Percentiles rank a stretch among this genome's conserved stretches.
Evolutionary conservation across 495 filamentous ascomycete species (phyloP).

Genomic region (Aspergillus sclerotiicarbonarius): DNA sequence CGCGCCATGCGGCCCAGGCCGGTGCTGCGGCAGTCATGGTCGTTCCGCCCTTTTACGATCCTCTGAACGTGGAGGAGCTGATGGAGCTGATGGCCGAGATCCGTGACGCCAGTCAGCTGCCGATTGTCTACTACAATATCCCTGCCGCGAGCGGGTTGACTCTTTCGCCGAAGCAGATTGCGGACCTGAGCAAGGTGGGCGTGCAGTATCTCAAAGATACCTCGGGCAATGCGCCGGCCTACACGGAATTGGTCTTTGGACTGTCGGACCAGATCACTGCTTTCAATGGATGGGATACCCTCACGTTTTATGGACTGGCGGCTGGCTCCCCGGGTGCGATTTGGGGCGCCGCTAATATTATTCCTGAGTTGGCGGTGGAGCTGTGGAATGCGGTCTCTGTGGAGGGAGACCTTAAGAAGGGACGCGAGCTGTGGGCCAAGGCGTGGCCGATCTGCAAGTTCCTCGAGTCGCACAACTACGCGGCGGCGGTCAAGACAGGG

Average conservation of each 20-base stretch:
- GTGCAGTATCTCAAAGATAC: conserved; percentile 41
- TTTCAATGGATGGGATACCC: conserved; percentile 39
- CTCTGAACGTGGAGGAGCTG: conserved; percentile 29
- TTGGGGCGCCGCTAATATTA: conserved; percentile 39
- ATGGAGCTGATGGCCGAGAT: conserved; percentile 33
- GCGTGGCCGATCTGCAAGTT: conserved; percentile 37
- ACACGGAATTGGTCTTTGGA: conserved; percentile 33
- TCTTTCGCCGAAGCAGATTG: conserved; percentile 27
- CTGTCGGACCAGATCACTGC: conserved; percentile 30
- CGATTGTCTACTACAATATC: conserved; percentile 40
- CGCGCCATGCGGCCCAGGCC: conserved; percentile 28
- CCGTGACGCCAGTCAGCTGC: conserved; percentile 23
- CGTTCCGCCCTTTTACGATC: conserved; percentile 41
- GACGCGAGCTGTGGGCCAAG: conserved; percentile 35
- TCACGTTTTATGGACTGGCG: conserved; percentile 38
- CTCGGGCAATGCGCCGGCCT: conserved; percentile 35
- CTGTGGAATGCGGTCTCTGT: conserved; percentile 35
- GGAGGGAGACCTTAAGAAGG: conserved; percentile 27
- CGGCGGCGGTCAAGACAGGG: conserved; percentile 34
- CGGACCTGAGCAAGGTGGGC: conserved; percentile 27
- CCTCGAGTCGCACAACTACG: conserved; percentile 34
- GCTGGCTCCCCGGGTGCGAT: conserved; percentile 30
- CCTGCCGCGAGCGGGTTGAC: conserved; percentile 29
- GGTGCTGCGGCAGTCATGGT: conserved; percentile 38
- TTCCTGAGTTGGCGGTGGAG: conserved; percentile 36